A percentile compares a stretch with the other conserved stretches of the same genome.
These are phyloP conservation scores for Stephanodiscus triporus DNA, from an alignment of 108 stramenopile genomes.

Conservation along the genomic window DNA sequence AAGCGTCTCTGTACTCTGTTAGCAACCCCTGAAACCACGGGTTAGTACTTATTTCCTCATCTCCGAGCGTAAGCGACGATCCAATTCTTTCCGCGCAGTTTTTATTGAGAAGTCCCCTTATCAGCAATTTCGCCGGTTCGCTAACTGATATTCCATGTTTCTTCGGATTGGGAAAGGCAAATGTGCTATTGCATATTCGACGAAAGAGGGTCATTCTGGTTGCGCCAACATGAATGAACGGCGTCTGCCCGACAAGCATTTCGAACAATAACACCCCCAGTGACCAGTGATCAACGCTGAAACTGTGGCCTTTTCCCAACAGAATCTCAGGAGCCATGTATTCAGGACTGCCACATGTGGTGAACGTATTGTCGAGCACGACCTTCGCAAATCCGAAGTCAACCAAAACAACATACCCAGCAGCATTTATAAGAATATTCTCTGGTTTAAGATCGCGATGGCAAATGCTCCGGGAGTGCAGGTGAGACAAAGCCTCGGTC, in stretches of 20 bases:
- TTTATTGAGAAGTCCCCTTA: conserved; percentile 37
- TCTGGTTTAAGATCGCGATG: conserved; percentile 77
- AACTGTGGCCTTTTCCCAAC: conserved; percentile 80
- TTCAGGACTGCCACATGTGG: conserved; percentile 81
- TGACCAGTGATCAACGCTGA: conserved; percentile 87
- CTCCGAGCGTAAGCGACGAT: conserved; percentile 36
- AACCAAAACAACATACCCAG: conserved; percentile 80
- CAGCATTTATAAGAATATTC: conserved; percentile 67
- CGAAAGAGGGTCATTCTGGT: conserved; percentile 62
- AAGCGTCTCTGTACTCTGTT: conserved; percentile 27
- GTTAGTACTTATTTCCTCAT: conserved; percentile 41
- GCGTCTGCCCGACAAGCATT: conserved; percentile 77
- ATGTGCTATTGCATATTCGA: conserved; percentile 59
- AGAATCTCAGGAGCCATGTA: conserved; percentile 90
- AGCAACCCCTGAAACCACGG: conserved; percentile 49
- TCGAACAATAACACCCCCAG: conserved; percentile 84
- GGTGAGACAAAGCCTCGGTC: conserved; percentile 47
- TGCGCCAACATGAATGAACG: conserved; percentile 66
- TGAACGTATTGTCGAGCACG: conserved; percentile 73
- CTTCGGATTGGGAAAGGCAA: conserved; percentile 48
- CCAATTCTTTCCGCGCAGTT: conserved; percentile 29
- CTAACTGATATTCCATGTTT: conserved; percentile 42
- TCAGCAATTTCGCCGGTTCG: conserved; percentile 23
- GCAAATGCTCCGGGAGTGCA: conserved; percentile 56
- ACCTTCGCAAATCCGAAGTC: conserved; percentile 91